Evolutionary conservation across 73 alveolate species (phyloP).

Genomic region (Paramecium sexaurelia): DNA sequence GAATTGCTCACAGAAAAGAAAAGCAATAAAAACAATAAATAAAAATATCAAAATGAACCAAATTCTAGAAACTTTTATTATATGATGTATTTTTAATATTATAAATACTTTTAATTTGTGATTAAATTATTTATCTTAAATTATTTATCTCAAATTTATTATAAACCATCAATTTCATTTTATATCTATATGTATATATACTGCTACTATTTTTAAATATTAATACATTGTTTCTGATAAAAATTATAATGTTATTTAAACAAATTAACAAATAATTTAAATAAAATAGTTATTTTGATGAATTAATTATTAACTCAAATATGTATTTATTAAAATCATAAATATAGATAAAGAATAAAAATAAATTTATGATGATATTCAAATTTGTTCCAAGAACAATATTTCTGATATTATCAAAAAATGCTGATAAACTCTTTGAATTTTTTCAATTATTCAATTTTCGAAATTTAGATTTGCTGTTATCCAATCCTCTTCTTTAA

Average conservation of each 20-base stretch:
- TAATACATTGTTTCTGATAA: background rate
- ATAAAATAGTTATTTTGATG: background rate
- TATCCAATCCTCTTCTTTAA: background rate
- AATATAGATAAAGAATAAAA: background rate
- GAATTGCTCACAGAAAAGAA: constrained; percentile 2
- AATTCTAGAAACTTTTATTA: background rate
- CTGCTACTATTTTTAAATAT: background rate
- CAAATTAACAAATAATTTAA: background rate
- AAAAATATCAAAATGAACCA: background rate
- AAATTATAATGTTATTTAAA: background rate
- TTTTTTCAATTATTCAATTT: background rate
- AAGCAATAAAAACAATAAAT: background rate
- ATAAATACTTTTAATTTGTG: background rate
- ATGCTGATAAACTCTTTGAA: background rate
- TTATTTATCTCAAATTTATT: background rate
- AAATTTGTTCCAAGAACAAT: background rate
- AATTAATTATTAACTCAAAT: background rate
- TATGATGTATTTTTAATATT: background rate
- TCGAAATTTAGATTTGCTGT: background rate
- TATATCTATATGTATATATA: background rate
- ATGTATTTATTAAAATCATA: background rate
- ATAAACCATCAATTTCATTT: background rate
- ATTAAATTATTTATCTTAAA: no score
- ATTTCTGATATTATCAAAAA: background rate
- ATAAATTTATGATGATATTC: background rate